These are phyloP conservation scores for Cicer cuneatum DNA, from an alignment of 306 rosid species.

Conservation along the genomic window DNA sequence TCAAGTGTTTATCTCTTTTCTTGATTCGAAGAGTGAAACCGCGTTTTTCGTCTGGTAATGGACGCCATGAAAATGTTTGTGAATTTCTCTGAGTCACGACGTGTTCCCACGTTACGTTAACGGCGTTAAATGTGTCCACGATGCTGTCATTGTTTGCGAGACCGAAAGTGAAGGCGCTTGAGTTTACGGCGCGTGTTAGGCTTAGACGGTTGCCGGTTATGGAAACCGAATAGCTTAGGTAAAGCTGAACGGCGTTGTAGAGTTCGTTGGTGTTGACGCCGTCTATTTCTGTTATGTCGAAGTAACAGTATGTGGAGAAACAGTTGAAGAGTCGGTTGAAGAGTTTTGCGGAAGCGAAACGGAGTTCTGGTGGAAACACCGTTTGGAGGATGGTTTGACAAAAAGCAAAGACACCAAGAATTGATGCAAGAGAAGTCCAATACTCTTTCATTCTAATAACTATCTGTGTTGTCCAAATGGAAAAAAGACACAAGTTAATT, in stretches of 20 bases:
- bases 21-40: conserved; percentile 84
- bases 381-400: conserved; percentile 77
- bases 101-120: conserved; percentile 85
- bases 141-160: conserved; percentile 90
- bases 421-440: conserved; percentile 86
- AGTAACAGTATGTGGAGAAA: conserved; percentile 84
- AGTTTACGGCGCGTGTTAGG: conserved; percentile 86
- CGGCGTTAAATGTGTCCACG: conserved; percentile 73
- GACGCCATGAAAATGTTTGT: conserved; percentile 89
- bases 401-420: conserved; percentile 88
- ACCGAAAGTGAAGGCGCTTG: conserved; percentile 83
- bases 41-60: conserved; percentile 86
- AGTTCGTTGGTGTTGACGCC: conserved; percentile 99
- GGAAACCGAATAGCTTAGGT: conserved; percentile 79
- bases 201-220: conserved; percentile 69
- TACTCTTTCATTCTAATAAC: conserved; percentile 62
- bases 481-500: no score
- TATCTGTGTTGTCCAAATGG: no score
- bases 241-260: conserved; percentile 96
- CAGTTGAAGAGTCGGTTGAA: conserved; percentile 61
- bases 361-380: conserved; percentile 91
- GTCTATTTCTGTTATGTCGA: conserved; percentile 93
- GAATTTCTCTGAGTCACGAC: conserved; percentile 77
- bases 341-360: conserved; percentile 68
- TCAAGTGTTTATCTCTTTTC: conserved; percentile 63